Evolutionary conservation across 2,329 filamentous ascomycete genomes (phyloP), one percentile per base, ranked within the genome.

Genomic region (Emmonsiellopsis sp.): DNA sequence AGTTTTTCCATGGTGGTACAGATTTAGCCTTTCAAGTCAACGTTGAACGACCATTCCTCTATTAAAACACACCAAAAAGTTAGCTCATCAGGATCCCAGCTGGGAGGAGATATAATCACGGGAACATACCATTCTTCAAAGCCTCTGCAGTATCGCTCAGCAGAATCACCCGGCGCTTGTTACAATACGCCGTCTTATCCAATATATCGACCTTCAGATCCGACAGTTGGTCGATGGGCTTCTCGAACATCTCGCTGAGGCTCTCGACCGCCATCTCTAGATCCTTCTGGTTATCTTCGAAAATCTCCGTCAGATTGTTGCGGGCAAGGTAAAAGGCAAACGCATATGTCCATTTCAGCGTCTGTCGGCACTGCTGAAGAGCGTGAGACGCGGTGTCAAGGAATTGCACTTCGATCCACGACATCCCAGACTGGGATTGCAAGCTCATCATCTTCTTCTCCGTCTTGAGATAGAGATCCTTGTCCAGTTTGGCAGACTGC

Each of bases 361-460:
- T 98, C 73, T 97, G 92, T n/a, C 93, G 87, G 71, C 93, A 98
- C 46, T 89, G 90, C 73, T 97, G 92, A 13, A 98, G 79, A 2
- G 92, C 89, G 67, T 95, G 89, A 0, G 91, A 95, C 0, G 93
- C 93, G 1, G 88, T 86, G 65, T 95, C 89, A 20, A 98, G 81
- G 68, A 97, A 98, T 67, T 98, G 93, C 6, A 98, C 93, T 68
- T 98, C 93, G 55, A 98, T 98, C 93, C 93, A 98, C 0, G 91
- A 96, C 83, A 98, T 90, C 58, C 89, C 90, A 0, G 92, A 96
- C 31, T 89, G 84, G 40, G 87, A 90, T 71, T 98, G 93, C 43
- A 98, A 79, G 68, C 93, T 87, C 32, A 92, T 87, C 93, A 98
- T 98, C 79, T 98, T 98, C 80, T 92, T 95, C 72, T 98, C 92